Evolutionary conservation across 768 basidiomycete genomes (phyloP).

Genomic region (Trametes sanguinea): DNA sequence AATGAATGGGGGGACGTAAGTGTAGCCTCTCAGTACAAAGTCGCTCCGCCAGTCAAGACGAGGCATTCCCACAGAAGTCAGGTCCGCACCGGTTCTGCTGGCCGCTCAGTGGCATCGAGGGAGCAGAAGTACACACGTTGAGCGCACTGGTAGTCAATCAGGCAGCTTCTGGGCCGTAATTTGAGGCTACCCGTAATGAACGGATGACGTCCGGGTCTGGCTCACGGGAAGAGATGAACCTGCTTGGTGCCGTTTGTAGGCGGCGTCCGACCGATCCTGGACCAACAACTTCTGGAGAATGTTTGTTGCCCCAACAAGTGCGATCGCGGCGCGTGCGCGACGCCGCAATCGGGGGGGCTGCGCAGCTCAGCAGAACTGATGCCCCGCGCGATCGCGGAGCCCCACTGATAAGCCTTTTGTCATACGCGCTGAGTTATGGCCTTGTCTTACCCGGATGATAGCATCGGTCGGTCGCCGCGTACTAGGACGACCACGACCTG

Average conservation of each 20-base stretch:
- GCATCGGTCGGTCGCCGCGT: no score
- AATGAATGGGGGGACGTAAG: not conserved
- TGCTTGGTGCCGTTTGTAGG: not conserved
- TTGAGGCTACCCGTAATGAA: not conserved
- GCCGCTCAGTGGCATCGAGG: not conserved
- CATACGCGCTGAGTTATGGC: not conserved
- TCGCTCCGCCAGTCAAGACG: not conserved
- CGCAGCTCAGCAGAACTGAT: constrained; percentile 8
- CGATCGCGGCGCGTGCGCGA: not conserved
- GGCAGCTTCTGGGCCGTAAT: not conserved
- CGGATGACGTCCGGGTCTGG: not conserved
- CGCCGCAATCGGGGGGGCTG: constrained; percentile 3
- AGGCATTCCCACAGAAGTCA: constrained; percentile 5
- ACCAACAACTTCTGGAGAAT: constrained; percentile 17
- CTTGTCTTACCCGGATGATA: not conserved
- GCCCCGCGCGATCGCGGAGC: constrained; percentile 11
- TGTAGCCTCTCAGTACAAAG: not conserved
- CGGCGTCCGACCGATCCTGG: constrained; percentile 1
- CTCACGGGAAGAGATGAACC: not conserved
- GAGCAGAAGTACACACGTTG: not conserved
- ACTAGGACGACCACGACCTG: no score
- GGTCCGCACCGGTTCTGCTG: not conserved
- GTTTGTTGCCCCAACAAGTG: constrained; percentile 9
- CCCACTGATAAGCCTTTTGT: constrained; percentile 7
- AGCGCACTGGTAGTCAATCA: not conserved